Evolutionary conservation across 1,284 basidiomycete genomes (phyloP).

Genomic region (Rhodotorula mucilaginosa): DNA sequence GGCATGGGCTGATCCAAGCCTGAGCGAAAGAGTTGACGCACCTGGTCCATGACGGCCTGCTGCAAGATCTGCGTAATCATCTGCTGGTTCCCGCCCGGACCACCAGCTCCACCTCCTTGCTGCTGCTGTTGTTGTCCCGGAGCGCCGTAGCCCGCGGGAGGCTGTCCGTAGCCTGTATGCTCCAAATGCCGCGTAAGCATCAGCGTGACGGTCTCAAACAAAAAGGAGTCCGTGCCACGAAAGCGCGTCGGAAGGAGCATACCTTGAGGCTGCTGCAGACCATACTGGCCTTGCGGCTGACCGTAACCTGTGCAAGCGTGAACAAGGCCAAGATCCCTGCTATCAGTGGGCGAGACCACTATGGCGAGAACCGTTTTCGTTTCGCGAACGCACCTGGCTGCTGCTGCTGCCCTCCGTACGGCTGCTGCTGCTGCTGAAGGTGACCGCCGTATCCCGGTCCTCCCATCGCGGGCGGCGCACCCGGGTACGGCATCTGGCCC

Average conservation of each 20-base stretch:
- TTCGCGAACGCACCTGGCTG: background rate
- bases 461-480: slow-evolving; percentile 17
- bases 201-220: background rate
- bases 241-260: no score
- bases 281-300: background rate
- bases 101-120: slow-evolving; percentile 27
- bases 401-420: background rate
- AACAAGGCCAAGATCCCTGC: no score
- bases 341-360: no score
- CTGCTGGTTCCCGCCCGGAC: slow-evolving; percentile 8
- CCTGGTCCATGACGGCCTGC: slow-evolving; percentile 20
- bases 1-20: background rate
- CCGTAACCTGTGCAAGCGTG: no score
- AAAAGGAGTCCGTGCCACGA: background rate
- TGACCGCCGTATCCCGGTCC: background rate
- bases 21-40: slow-evolving; percentile 44
- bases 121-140: slow-evolving; percentile 3
- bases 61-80: slow-evolving; percentile 12
- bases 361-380: background rate
- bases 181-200: background rate
- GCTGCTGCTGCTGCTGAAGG: background rate
- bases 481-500: slow-evolving; percentile 38
- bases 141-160: slow-evolving; percentile 6
- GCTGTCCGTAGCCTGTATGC: slow-evolving; percentile 10
- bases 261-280: slow-evolving; percentile 3